These are phyloP conservation scores for Saccharomyces hybrid DNA, from an alignment of 1,139 yeast genomes.

Conservation along the genomic window DNA sequence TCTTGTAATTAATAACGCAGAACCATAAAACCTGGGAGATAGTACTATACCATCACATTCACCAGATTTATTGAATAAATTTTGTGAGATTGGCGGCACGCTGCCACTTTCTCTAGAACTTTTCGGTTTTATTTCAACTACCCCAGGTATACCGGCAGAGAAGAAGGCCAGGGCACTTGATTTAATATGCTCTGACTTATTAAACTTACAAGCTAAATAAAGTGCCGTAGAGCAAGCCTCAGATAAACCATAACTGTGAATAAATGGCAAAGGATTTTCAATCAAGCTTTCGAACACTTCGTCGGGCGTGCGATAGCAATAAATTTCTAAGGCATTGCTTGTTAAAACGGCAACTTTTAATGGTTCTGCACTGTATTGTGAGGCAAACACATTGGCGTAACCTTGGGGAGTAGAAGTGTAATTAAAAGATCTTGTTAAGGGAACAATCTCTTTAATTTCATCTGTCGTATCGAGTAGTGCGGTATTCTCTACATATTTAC, in stretches of 20 bases:
- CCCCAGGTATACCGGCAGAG: slow-evolving; percentile 35
- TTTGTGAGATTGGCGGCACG: slow-evolving; percentile 25
- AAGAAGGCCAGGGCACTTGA: slow-evolving; percentile 35
- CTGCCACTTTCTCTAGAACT: slow-evolving; percentile 27
- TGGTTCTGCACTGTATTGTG: slow-evolving; percentile 63
- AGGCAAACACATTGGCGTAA: slow-evolving; percentile 74
- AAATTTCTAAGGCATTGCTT: slow-evolving; percentile 66
- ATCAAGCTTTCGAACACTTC: slow-evolving; percentile 58
- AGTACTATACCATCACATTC: slow-evolving; percentile 60
- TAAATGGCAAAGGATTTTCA: slow-evolving; percentile 52
- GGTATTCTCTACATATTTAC: slow-evolving; percentile 72
- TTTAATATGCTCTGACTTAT: slow-evolving; percentile 46
- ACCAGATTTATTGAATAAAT: slow-evolving; percentile 9
- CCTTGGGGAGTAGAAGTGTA: slow-evolving; percentile 75
- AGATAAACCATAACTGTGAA: slow-evolving; percentile 49
- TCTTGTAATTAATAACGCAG: slow-evolving; percentile 71
- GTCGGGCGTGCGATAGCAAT: slow-evolving; percentile 73
- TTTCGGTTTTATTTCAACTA: slow-evolving; percentile 33
- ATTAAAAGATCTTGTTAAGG: slow-evolving; percentile 60
- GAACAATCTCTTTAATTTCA: slow-evolving; percentile 65
- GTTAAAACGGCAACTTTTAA: slow-evolving; percentile 77
- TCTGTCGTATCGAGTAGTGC: slow-evolving; percentile 61
- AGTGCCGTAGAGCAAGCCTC: slow-evolving; percentile 87
- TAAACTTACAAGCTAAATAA: slow-evolving; percentile 70
- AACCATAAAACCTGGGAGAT: slow-evolving; percentile 88